Evolutionary conservation across 2,329 filamentous ascomycete species (phyloP).

Genomic region (Sporothrix variecibatus): DNA sequence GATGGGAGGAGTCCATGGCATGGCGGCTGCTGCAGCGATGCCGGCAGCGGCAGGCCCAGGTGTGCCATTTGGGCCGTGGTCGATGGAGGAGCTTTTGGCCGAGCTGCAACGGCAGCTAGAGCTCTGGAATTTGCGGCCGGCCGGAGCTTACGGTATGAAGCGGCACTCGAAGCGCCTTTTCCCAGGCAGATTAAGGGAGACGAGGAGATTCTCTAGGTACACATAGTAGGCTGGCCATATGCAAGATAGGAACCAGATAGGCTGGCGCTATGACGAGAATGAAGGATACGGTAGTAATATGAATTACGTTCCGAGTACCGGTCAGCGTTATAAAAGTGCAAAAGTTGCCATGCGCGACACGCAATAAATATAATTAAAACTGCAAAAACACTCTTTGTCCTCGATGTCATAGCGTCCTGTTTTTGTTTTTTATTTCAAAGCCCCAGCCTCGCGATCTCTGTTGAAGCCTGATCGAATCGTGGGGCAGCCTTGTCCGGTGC

Average conservation of each 20-base stretch:
- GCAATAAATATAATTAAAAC: neutral
- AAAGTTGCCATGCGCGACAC: neutral
- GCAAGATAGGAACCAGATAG: neutral
- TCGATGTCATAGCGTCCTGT: neutral
- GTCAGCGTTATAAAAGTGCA: neutral
- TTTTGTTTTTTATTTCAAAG: neutral
- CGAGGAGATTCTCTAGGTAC: neutral
- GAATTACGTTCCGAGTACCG: neutral
- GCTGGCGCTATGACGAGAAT: neutral
- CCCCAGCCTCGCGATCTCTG: neutral
- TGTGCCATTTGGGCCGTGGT: slow-evolving; percentile 37
- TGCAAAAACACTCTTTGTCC: neutral
- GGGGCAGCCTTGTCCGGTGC: neutral
- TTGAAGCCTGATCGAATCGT: neutral
- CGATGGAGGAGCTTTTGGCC: slow-evolving; percentile 36
- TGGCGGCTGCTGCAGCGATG: neutral
- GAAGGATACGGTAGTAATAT: neutral
- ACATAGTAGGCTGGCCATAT: neutral
- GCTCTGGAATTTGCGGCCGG: slow-evolving; percentile 38
- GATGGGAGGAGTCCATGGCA: neutral
- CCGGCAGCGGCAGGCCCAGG: slow-evolving; percentile 22
- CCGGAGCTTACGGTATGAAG: neutral
- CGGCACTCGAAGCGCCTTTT: neutral
- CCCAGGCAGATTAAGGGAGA: slow-evolving; percentile 13
- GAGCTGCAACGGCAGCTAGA: slow-evolving; percentile 38